These are phyloP conservation scores for Candida tallmaniae DNA, from an alignment of 805 yeast species.

Conservation along the genomic window DNA sequence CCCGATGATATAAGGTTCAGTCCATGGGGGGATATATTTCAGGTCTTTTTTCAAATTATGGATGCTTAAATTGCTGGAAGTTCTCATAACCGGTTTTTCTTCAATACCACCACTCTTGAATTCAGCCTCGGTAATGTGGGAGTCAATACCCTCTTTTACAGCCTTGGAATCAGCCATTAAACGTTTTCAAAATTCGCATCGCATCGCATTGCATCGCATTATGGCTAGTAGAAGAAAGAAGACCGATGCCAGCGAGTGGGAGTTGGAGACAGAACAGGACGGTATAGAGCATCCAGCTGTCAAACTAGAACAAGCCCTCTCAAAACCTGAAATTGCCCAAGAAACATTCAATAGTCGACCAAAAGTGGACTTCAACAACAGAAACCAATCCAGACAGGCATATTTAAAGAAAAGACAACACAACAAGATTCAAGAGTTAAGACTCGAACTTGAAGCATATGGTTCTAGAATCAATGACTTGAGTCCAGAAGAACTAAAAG, in stretches of 20 bases:
- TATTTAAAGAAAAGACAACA: constrained; percentile 19
- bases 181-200: not conserved
- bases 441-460: constrained; percentile 13
- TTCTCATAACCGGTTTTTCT: not conserved
- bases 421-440: constrained; percentile 15
- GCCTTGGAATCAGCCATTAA: not conserved
- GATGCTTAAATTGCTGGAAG: not conserved
- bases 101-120: constrained; percentile 1
- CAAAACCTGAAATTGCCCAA: constrained; percentile 1
- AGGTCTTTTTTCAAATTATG: constrained; percentile 5
- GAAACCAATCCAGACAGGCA: constrained; percentile 16
- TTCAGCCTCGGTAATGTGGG: no score
- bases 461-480: not conserved
- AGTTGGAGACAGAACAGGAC: constrained; percentile 5
- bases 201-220: constrained; percentile 4
- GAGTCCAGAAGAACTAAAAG: constrained; percentile 12
- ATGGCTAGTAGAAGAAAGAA: constrained; percentile 11
- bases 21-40: constrained; percentile 40
- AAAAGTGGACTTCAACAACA: not conserved
- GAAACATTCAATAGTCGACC: not conserved
- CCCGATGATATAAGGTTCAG: constrained; percentile 45
- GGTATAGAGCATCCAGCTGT: not conserved
- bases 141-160: no score
- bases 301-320: not conserved
- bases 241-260: constrained; percentile 15